Base-by-base conservation (phyloP, 1,139 yeast genomes). In the Arxiozyma slooffiae region DNA sequence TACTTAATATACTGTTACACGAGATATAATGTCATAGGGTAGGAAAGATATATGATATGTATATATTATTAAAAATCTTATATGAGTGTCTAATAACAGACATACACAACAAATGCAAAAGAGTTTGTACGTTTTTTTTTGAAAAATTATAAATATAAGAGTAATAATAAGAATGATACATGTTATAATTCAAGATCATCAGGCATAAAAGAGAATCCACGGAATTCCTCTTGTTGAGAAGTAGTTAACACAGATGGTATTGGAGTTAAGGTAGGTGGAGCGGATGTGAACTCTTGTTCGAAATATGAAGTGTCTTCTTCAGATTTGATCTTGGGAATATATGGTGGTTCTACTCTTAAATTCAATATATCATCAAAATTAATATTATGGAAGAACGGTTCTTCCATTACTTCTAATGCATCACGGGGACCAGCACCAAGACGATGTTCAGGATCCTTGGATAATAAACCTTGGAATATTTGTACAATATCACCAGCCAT, bases 401-500 rank as follows among this genome's bases (percentile, higher is more conserved):
- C 98, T 54, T 81, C 90, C 97, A 88, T 92, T 55, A 92, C 85
- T 53, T 92, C 98, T 53, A 76, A 75, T 0, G 97, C 98, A 69
- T 92, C 98, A 53, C 82, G 76, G 51, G 84, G 83, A 14, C 96
- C 84, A 21, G 90, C 78, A 34, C 98, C 98, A 44, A 92, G 73
- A 65, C 99, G 84, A 57, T 76, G 73, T 26, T 71, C 71, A 14
- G 97, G 96, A 64, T 92, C 97, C 63, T 95, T 85, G 1, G 96
- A 87, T 57, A 92, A 74, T 57, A 92, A 76, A 46, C 92, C 90
- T 69, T 90, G 97, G 67, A 92, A 77, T 45, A 92, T 85, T 57
- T 94, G 88, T 24, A 94, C 98, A 1, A 97, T 89, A 67, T 89
- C 97, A 54, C 96, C 83, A 1, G 97, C 95, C 97, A 92, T 92